Base-by-base conservation (phyloP, 306 rosid species). In the Quillaja saponaria region DNA sequence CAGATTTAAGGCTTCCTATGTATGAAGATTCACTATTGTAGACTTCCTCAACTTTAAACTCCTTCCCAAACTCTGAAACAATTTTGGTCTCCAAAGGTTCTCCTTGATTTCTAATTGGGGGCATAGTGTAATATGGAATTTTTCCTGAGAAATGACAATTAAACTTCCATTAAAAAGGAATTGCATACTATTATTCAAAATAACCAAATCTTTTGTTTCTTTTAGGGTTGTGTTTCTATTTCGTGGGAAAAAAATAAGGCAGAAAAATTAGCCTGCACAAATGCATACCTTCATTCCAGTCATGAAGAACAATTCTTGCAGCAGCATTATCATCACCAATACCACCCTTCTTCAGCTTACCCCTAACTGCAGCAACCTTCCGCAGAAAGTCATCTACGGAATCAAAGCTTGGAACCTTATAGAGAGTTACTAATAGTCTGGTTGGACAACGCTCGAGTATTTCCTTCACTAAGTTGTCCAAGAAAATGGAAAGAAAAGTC, bases 341-440 rank as follows among this genome's bases (percentile, higher is more conserved):
- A 51, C 96, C 99, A 41, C 99, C 97, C 69, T 85, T 94, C 74
- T 87, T 94, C 33, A 90, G 96, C 78, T 83, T 94, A 13, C 99
- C 99, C 79, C 97, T 84, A 63, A 90, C 86, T 21, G 89, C 61
- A 40, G 97, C 97, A 13, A 94, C 86, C 81, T 80, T 85, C 72
- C 76, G 91, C 41, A 94, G 76, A 61, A 89, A 89, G 71, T 90
- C 97, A 12, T 94, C 99, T 15, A 83, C 97, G 0, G 89, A 46
- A 33, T 90, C 89, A 49, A 94, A 94, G 84, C 76, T 85, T 45
- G 91, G 86, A 72, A 94, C 63, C 75, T 87, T 87, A 78, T 90
- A 94, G 7, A 85, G 73, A 33, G 90, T 78, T 64, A 90, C 91
- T 76, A 94, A 60, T 68, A 78, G 49, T 57, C 69, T 71, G 46